phyloP scores from a whole-genome alignment of 306 rosid species.

The Prosopis cineraria region DNA sequence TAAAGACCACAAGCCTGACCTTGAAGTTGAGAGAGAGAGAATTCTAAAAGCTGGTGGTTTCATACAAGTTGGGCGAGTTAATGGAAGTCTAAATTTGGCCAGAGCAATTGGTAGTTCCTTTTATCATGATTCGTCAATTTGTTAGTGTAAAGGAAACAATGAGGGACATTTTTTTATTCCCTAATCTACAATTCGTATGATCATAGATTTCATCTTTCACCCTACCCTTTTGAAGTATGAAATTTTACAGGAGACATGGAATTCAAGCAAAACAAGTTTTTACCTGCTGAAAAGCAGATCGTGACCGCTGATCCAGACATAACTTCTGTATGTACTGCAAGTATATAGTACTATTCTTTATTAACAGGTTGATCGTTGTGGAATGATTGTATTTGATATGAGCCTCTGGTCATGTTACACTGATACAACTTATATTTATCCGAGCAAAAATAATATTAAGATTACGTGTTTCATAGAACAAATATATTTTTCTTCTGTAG shows the following conservation, averaged over 20 bases:
- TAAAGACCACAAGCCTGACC: constrained; percentile 94
- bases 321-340: constrained; percentile 56
- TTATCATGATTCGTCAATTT: not conserved
- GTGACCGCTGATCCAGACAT: constrained; percentile 90
- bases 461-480: constrained; percentile 9
- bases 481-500: constrained; percentile 8
- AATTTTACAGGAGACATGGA: constrained; percentile 78
- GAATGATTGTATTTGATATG: not conserved
- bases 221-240: constrained; percentile 18
- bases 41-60: constrained; percentile 94
- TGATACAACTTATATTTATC: not conserved
- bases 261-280: constrained; percentile 83
- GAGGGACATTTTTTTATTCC: constrained; percentile 8
- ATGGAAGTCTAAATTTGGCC: constrained; percentile 93
- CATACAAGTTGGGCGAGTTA: constrained; percentile 92
- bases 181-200: not conserved
- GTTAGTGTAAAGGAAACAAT: constrained; percentile 9
- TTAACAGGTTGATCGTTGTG: constrained; percentile 22
- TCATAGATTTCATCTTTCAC: constrained; percentile 6
- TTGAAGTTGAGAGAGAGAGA: constrained; percentile 89
- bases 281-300: constrained; percentile 88
- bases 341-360: not conserved
- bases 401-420: not conserved
- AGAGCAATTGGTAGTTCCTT: constrained; percentile 80
- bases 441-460: not conserved